Base-by-base conservation (phyloP, 2,329 filamentous ascomycete genomes). In the Coccinonectria pachysandricola region DNA sequence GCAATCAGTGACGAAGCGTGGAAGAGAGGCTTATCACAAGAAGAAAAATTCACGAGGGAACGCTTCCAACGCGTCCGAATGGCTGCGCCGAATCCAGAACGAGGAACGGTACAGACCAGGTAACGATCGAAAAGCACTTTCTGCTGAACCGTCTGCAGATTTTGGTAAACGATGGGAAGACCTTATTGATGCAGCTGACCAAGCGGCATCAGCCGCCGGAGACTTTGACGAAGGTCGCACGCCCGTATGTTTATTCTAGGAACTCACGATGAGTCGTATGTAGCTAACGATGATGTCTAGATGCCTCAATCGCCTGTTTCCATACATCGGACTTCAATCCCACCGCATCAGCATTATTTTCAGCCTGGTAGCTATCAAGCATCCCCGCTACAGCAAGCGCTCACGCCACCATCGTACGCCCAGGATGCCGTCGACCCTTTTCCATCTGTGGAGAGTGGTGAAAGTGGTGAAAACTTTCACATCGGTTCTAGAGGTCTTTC, bases 101-200 rank as follows among this genome's bases (percentile, higher is more conserved):
- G 67, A 73, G 23, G 68, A 73, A 30, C 71, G 80, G 36, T 64
- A 84, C 38, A 79, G 79, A 36, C 62, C 65, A 8, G 64, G 63
- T 31, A 75, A 79, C 43, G 76, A 84, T 45, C 72, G 83, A 36
- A 93, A 94, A 57, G 83, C 85, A 30, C 71, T 82, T 40, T 93
- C 85, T 10, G 83, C 83, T 21, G 88, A 95, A 55, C 86, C 87
- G 13, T 72, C 79, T 30, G 75, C 73, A 12, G 79, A 81, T 33
- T 81, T 82, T 57, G 86, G 84, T 39, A 93, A 91, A 60, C 71
- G 88, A 46, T 96, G 88, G 91, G 85, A 94, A 56, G 88, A 96
- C 54, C 67, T 96, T 34, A 92, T 96, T 39, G 87, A 95, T 56
- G 88, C 88, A 27, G 88, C 83, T 19, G 57, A 60, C 34, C 57